A percentile compares a stretch with the other conserved stretches of the same genome.
Conservation (phyloP, 345 rosid genomes). For the Eutrema yunnanense region DNA sequence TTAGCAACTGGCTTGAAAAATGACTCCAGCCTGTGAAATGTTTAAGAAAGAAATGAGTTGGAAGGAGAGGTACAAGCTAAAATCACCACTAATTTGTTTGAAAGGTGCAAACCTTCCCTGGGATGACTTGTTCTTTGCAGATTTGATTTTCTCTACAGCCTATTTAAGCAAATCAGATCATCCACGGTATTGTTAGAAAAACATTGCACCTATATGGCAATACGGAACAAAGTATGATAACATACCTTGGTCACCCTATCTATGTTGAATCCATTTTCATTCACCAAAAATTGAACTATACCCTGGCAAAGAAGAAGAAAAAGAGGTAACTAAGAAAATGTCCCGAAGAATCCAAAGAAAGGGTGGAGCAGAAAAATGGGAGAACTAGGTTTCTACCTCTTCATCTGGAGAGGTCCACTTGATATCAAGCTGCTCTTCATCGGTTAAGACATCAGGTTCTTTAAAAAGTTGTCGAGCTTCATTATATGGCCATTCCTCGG, state of each 20-base stretch:
- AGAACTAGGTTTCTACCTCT: constrained; percentile 45
- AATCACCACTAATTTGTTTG: neutral
- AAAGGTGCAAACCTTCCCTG: constrained; percentile 72
- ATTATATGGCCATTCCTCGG: constrained; percentile 84
- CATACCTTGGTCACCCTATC: constrained; percentile 84
- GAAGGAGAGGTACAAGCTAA: neutral
- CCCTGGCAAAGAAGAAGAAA: constrained; percentile 34
- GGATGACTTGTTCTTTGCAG: constrained; percentile 89
- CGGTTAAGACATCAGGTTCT: constrained; percentile 63
- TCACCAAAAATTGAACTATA: constrained; percentile 60
- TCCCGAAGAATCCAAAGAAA: neutral
- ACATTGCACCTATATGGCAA: neutral
- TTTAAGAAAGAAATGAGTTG: constrained; percentile 3
- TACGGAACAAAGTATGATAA: neutral
- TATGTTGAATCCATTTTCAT: constrained; percentile 84
- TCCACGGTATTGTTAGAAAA: neutral
- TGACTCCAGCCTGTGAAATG: constrained; percentile 53
- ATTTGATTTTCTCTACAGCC: constrained; percentile 86
- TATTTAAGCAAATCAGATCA: constrained; percentile 15
- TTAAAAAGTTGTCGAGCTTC: constrained; percentile 77
- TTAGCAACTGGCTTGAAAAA: constrained; percentile 69
- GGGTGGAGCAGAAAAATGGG: neutral
- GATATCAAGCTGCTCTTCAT: constrained; percentile 61
- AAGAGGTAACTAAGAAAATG: neutral
- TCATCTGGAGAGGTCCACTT: constrained; percentile 90